Evolutionary conservation across 2,329 filamentous ascomycete genomes (phyloP).

Genomic region (Aspergillus sp.): DNA sequence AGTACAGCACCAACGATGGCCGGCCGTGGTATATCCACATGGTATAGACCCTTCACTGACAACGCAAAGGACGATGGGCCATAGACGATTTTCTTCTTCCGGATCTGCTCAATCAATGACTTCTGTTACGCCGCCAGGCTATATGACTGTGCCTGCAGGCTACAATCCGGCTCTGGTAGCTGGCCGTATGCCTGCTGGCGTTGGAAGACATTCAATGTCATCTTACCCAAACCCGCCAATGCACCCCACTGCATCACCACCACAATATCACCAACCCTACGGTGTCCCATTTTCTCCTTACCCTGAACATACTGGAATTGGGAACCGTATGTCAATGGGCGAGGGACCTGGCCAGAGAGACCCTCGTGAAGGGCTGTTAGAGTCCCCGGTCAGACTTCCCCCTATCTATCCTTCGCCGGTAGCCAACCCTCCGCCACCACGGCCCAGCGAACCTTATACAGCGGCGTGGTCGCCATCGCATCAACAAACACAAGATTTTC

Average conservation of each 20-base stretch:
- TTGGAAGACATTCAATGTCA: conserved; percentile 24
- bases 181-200: conserved; percentile 19
- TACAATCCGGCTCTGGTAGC: conserved; percentile 28
- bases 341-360: conserved; percentile 27
- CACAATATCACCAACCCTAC: conserved; percentile 32
- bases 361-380: conserved; percentile 29
- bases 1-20: conserved; percentile 34
- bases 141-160: conserved; percentile 25
- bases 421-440: conserved; percentile 15
- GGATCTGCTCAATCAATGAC: conserved; percentile 28
- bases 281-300: conserved; percentile 29
- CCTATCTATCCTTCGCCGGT: conserved; percentile 37
- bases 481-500: conserved; percentile 8
- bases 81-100: conserved; percentile 35
- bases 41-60: conserved; percentile 28
- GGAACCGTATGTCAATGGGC: conserved; percentile 25
- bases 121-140: conserved; percentile 26
- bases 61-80: conserved; percentile 25
- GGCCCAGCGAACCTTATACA: not conserved
- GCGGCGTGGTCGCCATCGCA: conserved; percentile 2
- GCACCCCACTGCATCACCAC: conserved; percentile 32
- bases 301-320: conserved; percentile 23
- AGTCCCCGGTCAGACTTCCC: conserved; percentile 37
- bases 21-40: conserved; percentile 29
- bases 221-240: conserved; percentile 29